phyloP scores from a whole-genome alignment of 371 early-diverging fungal genomes.

The Mortierella sp. region DNA sequence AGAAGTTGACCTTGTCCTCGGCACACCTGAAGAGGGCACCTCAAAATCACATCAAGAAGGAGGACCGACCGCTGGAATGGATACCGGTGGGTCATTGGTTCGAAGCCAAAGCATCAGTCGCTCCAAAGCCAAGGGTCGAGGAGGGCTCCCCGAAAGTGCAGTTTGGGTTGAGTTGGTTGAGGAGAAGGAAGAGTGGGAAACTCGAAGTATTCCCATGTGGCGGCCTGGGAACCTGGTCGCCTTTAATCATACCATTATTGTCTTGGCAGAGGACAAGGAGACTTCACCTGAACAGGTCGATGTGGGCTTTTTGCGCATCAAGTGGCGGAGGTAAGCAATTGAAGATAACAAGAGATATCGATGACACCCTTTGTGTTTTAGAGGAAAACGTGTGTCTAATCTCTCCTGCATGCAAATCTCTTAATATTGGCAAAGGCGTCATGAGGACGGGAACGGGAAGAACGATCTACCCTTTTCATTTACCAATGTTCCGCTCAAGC shows the following conservation, averaged over 20 bases:
- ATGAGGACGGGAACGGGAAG: constrained; percentile 17
- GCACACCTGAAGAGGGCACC: not conserved
- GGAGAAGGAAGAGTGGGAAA: not conserved
- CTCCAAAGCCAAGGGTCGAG: constrained; percentile 16
- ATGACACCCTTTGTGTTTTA: constrained; percentile 1
- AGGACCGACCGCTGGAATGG: not conserved
- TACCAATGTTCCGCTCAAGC: constrained; percentile 36
- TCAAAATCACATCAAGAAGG: not conserved
- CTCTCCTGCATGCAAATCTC: too few relatives aligned
- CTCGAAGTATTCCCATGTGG: constrained; percentile 19
- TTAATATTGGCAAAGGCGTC: not conserved
- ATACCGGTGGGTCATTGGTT: constrained; percentile 8
- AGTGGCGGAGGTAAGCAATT: constrained; percentile 36
- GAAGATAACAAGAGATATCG: too few relatives aligned
- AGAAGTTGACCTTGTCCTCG: constrained; percentile 37
- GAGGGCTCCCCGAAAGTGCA: constrained; percentile 33
- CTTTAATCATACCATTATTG: constrained; percentile 32
- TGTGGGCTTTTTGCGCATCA: constrained; percentile 35
- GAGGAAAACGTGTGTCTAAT: too few relatives aligned
- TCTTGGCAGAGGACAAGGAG: constrained; percentile 30
- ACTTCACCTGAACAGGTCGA: constrained; percentile 45
- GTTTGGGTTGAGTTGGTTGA: constrained; percentile 33
- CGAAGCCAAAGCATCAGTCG: constrained; percentile 36
- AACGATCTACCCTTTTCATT: constrained; percentile 16
- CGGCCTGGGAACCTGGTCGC: constrained; percentile 32